A percentile compares a stretch with the other conserved stretches of the same genome.
phyloP scores from a whole-genome alignment of 495 filamentous ascomycete species.

The Sporormia fimetaria region DNA sequence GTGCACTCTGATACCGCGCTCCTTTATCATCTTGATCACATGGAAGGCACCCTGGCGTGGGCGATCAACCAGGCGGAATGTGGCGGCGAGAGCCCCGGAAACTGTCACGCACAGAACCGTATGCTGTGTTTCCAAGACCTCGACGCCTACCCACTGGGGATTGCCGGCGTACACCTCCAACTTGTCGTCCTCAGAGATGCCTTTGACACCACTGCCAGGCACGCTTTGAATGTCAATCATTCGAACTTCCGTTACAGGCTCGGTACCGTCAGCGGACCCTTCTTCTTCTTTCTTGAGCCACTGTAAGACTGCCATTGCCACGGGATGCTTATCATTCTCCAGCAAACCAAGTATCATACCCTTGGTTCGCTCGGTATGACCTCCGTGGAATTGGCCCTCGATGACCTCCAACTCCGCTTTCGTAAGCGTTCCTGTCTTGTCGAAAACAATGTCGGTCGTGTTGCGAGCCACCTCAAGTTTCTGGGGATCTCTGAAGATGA shows the following conservation, averaged over 20 bases:
- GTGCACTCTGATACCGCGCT: conserved; percentile 47
- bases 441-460: conserved; percentile 60
- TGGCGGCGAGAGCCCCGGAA: conserved; percentile 38
- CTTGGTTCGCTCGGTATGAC: conserved; percentile 34
- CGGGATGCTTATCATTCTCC: conserved; percentile 50
- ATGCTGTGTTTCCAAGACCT: conserved; percentile 35
- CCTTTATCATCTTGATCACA: conserved; percentile 41
- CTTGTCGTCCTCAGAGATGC: conserved; percentile 22
- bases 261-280: conserved; percentile 31
- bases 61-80: conserved; percentile 49
- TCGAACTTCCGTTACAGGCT: conserved; percentile 23
- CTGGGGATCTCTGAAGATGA: conserved; percentile 58
- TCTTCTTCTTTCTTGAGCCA: conserved; percentile 32
- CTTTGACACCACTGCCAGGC: conserved; percentile 43
- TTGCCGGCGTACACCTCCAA: conserved; percentile 47
- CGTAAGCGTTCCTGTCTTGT: conserved; percentile 76
- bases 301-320: conserved; percentile 48
- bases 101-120: conserved; percentile 56
- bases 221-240: conserved; percentile 39
- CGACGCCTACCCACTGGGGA: conserved; percentile 45
- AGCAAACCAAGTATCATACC: conserved; percentile 40
- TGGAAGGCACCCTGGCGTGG: conserved; percentile 46
- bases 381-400: conserved; percentile 25
- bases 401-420: conserved; percentile 26
- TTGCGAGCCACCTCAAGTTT: conserved; percentile 53